Base-by-base conservation (phyloP, 2,329 filamentous ascomycete genomes). In the Elsinoe batatas region DNA sequence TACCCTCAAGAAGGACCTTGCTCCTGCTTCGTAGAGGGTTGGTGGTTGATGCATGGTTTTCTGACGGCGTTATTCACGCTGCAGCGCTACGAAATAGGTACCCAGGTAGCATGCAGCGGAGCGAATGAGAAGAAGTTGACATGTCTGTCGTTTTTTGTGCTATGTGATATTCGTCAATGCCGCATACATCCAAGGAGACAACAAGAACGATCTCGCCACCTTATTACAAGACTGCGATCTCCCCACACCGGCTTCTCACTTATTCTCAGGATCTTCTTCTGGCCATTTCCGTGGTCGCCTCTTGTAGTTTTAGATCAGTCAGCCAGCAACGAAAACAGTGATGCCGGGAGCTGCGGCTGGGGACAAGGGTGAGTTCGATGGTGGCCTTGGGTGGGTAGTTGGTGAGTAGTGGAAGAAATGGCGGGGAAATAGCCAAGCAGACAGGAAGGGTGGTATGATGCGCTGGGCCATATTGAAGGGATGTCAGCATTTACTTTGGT, bases 1-100 rank as follows among this genome's bases (percentile, higher is more conserved):
- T 80, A 94, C 90, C 58, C 89, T 98, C 88, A 98, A 98, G 90
- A 98, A 97, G 89, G 93, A 98, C 70, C 76, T 87, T 51, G 37
- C 54, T 56, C 37, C 53, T 26, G 38, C 53, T 47, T 55, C 53
- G 36, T 55, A 55, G 40, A 33, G 11, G 32, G 51, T 30, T 43
- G 13, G 51, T 30, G 36, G 51, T 42, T 35, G 38, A 22, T 47
- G 53, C 53, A 55, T 44, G 53, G 53, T 26, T 55, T 46, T 30
- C 33, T 46, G 26, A 36, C n/a, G 53, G 53, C 53, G 53, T 55
- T 47, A 35, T 18, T 47, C 30, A 51, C 33, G 33, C 38, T 36
- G 47, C 47, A 51, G 47, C 47, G 47, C 35, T 51, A 51, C 47
- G 17, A 17, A 36, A 51, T 36, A 38, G 47, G 47, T 51, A 51